These are phyloP conservation scores for Ascochyta rabiei DNA, from an alignment of 2,329 filamentous ascomycete genomes.

Conservation along the genomic window DNA sequence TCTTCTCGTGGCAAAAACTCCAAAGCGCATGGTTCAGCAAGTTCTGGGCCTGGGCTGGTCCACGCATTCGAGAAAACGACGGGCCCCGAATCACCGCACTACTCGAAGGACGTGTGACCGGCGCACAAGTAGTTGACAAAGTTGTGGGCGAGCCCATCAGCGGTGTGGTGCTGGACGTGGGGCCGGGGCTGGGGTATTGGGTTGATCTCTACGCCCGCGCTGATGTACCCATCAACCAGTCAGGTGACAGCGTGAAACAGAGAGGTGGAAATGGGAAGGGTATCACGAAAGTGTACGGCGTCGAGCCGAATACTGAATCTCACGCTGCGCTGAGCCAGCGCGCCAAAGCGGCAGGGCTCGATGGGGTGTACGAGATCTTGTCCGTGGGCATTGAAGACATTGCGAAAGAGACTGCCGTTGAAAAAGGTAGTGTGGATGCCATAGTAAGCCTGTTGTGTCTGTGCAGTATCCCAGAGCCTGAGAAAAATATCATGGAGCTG, in stretches of 20 bases:
- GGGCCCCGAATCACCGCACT: constrained; percentile 21
- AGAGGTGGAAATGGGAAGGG: constrained; percentile 3
- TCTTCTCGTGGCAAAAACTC: constrained; percentile 16
- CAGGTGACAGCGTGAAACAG: background rate
- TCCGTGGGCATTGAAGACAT: constrained; percentile 22
- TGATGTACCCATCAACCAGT: constrained; percentile 8
- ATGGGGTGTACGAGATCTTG: constrained; percentile 20
- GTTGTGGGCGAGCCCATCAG: constrained; percentile 16
- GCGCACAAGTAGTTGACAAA: constrained; percentile 12
- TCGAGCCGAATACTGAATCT: constrained; percentile 20
- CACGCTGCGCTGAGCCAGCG: constrained; percentile 14
- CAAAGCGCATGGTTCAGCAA: constrained; percentile 23
- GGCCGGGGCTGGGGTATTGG: constrained; percentile 26
- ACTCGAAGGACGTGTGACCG: constrained; percentile 22
- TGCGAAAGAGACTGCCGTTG: constrained; percentile 9
- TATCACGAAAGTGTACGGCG: constrained; percentile 21
- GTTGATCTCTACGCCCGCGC: constrained; percentile 20
- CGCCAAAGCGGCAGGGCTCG: constrained; percentile 13
- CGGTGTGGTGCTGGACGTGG: constrained; percentile 24
- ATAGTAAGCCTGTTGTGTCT: constrained; percentile 25
- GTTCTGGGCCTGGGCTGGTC: constrained; percentile 22
- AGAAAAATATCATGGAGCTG: constrained; percentile 24
- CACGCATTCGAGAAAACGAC: constrained; percentile 15
- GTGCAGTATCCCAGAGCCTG: constrained; percentile 26
- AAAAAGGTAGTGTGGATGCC: constrained; percentile 24